Base-by-base conservation (phyloP, 257 asterid species). In the Parsonsia alboflavescens region DNA sequence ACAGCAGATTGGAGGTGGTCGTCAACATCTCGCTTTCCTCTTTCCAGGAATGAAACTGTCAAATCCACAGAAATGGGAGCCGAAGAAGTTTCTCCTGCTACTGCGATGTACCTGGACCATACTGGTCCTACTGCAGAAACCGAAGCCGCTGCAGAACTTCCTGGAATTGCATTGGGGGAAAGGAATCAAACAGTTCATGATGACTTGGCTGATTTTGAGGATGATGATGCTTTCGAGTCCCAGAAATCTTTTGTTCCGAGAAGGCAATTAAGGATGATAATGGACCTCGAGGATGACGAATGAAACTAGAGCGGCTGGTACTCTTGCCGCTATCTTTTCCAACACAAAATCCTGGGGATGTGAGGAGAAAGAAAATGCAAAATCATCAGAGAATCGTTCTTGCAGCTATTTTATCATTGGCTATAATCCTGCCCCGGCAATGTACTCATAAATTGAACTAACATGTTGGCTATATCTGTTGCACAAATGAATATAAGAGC, bases 201-300 rank as follows among this genome's bases (percentile, higher is more conserved):
- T 48, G 79, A 77, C 22, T 73, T 76, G 73, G 81, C 79, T 5
- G 94, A 89, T 78, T 77, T 73, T 69, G 90, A 85, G 44, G 91
- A 83, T 67, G 77, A 82, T 36, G 67, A 53, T 8, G 79, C 79
- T 42, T 74, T 75, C 24, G 73, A 63, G 72, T 58, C 84, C 45
- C 87, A 75, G 69, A 81, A 76, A 36, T 53, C 68, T 26, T 66
- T 82, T 73, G 79, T 72, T 28, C 62, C 82, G 13, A 92, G 97
- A 83, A 90, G 97, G 86, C 89, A 85, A 54, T 76, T 80, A 57
- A 84, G 95, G 80, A 88, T 90, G 95, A 88, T 93, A 39, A 77
- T 93, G 67, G 96, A 93, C 79, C 70, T 77, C 12, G 97, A 90
- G 48, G 98, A 93, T 10, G 97, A 91, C 19, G 96, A 88, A 61